A percentile compares a stretch with the other conserved stretches of the same genome.
phyloP scores from a whole-genome alignment of 106 monocot genomes.

The Dioscorea alata region DNA sequence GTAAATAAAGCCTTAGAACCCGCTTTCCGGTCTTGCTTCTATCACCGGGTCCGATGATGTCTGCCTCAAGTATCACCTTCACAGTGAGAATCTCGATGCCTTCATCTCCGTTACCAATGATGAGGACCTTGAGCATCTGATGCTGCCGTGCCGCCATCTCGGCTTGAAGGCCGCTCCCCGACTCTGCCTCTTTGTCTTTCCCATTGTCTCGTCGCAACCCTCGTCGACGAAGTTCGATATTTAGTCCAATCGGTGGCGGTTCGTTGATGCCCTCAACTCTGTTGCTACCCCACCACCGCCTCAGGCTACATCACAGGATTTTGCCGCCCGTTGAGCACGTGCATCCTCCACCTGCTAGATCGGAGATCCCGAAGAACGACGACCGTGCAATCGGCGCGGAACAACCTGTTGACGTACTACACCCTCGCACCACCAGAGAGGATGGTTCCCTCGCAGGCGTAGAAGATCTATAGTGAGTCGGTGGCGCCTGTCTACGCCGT shows the following conservation, averaged over 20 bases:
- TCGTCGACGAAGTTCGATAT: constrained; percentile 7
- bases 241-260: constrained; percentile 41
- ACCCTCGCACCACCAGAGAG: not conserved
- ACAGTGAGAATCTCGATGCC: constrained; percentile 82
- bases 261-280: constrained; percentile 47
- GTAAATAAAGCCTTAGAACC: too few relatives aligned
- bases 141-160: constrained; percentile 19
- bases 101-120: constrained; percentile 86
- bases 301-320: not conserved
- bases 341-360: too few relatives aligned
- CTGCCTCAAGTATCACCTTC: constrained; percentile 90
- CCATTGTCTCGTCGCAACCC: constrained; percentile 13
- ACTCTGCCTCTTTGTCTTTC: constrained; percentile 54
- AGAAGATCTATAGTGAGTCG: not conserved
- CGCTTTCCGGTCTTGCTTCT: constrained; percentile 29
- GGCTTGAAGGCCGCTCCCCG: constrained; percentile 14
- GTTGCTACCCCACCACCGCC: not conserved
- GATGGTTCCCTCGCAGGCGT: constrained; percentile 2
- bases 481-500: constrained; percentile 9
- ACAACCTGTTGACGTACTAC: constrained; percentile 27
- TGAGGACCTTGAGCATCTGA: constrained; percentile 88
- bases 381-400: too few relatives aligned
- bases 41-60: constrained; percentile 33
- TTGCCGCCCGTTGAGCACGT: too few relatives aligned
- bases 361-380: too few relatives aligned